These are phyloP conservation scores for Picea mariana DNA, from an alignment of 83 land plant genomes.

Conservation along the genomic window DNA sequence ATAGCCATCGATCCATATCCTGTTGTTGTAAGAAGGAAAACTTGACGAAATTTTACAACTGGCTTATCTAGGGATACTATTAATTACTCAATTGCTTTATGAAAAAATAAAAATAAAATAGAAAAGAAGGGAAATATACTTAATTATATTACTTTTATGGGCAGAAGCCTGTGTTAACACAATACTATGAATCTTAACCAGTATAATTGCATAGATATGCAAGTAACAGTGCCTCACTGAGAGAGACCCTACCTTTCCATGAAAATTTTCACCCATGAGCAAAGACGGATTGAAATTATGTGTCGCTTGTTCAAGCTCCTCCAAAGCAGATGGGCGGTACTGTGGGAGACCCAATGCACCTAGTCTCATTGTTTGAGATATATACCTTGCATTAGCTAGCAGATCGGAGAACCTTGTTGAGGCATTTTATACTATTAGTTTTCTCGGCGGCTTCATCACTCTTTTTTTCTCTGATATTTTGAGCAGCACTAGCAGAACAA, in stretches of 20 bases:
- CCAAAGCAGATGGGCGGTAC: conserved; percentile 69
- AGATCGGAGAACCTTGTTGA: conserved; percentile 40
- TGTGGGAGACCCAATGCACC: conserved; percentile 71
- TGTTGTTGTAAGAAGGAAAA: background rate
- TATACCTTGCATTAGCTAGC: conserved; percentile 48
- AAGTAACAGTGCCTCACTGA: background rate
- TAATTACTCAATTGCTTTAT: background rate
- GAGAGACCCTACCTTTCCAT: conserved; percentile 73
- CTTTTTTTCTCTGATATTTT: no score
- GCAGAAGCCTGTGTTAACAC: background rate
- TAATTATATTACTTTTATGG: background rate
- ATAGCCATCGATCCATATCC: no score
- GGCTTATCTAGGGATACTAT: background rate
- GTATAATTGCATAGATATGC: background rate
- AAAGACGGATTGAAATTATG: conserved; percentile 67
- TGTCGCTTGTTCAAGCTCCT: conserved; percentile 90
- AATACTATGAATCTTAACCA: conserved; percentile 1
- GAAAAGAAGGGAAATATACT: background rate
- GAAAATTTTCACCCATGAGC: conserved; percentile 82
- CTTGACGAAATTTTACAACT: background rate
- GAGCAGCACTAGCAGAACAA: no score
- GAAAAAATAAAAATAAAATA: background rate
- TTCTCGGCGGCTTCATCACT: conserved; percentile 10
- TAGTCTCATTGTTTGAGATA: conserved; percentile 81
- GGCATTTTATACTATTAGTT: conserved; percentile 32